Conservation (phyloP, 768 basidiomycete genomes). For the Candolleomyces aberdarensis region DNA sequence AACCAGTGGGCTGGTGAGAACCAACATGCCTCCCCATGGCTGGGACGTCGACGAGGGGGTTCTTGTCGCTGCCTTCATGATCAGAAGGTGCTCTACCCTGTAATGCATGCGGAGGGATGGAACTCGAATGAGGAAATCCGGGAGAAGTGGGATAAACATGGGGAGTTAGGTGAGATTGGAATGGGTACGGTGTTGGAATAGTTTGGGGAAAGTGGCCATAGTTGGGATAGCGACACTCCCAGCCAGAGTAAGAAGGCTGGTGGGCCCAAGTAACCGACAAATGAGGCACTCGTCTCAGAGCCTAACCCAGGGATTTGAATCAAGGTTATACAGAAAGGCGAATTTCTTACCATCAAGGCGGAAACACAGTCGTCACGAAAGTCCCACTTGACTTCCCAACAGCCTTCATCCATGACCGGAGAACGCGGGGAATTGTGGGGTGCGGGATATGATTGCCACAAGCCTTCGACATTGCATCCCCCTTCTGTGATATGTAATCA, state of each 20-base stretch:
- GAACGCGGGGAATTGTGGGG: constrained; percentile 60
- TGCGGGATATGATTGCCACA: constrained; percentile 29
- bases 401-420: constrained; percentile 51
- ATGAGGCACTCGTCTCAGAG: constrained; percentile 66
- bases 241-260: constrained; percentile 30
- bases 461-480: background rate
- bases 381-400: constrained; percentile 80
- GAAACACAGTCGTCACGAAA: constrained; percentile 73
- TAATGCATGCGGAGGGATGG: background rate
- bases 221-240: constrained; percentile 2
- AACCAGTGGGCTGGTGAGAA: no score
- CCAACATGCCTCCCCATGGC: no score
- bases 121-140: constrained; percentile 26
- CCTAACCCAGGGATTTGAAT: constrained; percentile 35
- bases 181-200: background rate
- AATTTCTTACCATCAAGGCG: constrained; percentile 58
- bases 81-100: no score
- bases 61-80: no score
- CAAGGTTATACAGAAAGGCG: background rate
- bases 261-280: constrained; percentile 81
- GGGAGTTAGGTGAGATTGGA: constrained; percentile 21
- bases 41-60: no score
- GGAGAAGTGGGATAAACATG: background rate
- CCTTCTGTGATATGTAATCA: background rate
- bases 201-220: constrained; percentile 13